phyloP scores from a whole-genome alignment of 306 rosid species.

The Inga laurina region DNA sequence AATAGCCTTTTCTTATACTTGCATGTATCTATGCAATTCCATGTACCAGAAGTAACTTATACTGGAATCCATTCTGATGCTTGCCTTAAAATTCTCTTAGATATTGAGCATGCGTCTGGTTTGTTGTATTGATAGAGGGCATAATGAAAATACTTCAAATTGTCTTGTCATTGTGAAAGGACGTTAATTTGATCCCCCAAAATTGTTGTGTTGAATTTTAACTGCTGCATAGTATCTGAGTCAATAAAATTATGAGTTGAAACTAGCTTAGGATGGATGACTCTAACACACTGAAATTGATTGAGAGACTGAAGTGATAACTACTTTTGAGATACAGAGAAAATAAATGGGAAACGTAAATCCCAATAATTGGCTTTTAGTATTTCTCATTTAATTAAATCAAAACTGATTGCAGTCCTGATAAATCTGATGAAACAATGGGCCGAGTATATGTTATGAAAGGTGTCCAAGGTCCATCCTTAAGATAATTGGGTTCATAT shows the following conservation, averaged over 20 bases:
- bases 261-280: no score
- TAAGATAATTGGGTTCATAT: no score
- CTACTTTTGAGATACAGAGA: no score
- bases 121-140: slow-evolving; percentile 20
- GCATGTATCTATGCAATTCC: slow-evolving; percentile 14
- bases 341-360: neutral
- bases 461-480: neutral
- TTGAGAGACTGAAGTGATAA: no score
- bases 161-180: no score
- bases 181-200: no score
- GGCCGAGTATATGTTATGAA: neutral
- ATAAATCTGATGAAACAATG: neutral
- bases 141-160: no score
- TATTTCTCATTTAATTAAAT: neutral
- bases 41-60: neutral
- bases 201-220: no score
- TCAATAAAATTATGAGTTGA: no score
- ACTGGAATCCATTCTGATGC: neutral
- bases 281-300: no score
- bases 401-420: slow-evolving; percentile 17
- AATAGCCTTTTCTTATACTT: neutral
- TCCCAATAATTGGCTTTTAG: neutral
- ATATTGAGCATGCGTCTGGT: neutral
- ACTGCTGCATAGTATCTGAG: no score
- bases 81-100: neutral